Evolutionary conservation across 176 grass and related monocot species (phyloP), one percentile per base, ranked within the genome.

Genomic region (Musa troglodytarum): DNA sequence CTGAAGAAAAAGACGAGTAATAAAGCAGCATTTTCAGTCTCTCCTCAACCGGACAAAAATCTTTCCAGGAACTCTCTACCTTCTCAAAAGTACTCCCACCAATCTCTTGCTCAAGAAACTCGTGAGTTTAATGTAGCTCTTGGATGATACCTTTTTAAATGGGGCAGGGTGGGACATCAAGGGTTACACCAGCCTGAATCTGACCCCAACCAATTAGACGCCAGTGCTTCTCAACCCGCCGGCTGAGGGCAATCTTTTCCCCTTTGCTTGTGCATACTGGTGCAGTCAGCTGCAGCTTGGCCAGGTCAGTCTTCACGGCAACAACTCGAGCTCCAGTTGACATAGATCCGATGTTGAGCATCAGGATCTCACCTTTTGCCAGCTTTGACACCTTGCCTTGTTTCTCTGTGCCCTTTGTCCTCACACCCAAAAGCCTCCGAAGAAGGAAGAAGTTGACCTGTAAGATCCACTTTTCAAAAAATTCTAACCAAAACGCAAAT

Each of bases 271-370:
- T 97, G 71, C 94, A 97, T 14, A 97, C 94, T 17, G 94, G 94
- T 0, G 90, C 86, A 0, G 88, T 93, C 16, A 97, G 88, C 85
- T 92, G 87, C 34, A 97, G 88, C 86, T 97, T 97, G 8, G 88
- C 88, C 0, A 93, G 81, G 71, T 92, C 95, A 3, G 86, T 94
- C 83, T 91, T 99, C 4, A 99, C 91, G 11, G 95, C 95, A 1
- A 89, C 74, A 3, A 99, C 95, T 0, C 95, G 88, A 3, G 90
- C 95, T 0, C 95, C 95, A 0, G 91, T 99, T 22, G 95, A 94
- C 95, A 99, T 99, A 10, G 95, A 99, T 23, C 95, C 95, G 0
- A 94, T 99, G 74, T 99, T 99, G 76, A 99, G 88, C 95, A 94
- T 99, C 50, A 99, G 88, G 73, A 93, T 94, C 73, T 99, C 95